Base-by-base conservation (phyloP, 2,329 filamentous ascomycete genomes). In the Neofusicoccum umdonicola region DNA sequence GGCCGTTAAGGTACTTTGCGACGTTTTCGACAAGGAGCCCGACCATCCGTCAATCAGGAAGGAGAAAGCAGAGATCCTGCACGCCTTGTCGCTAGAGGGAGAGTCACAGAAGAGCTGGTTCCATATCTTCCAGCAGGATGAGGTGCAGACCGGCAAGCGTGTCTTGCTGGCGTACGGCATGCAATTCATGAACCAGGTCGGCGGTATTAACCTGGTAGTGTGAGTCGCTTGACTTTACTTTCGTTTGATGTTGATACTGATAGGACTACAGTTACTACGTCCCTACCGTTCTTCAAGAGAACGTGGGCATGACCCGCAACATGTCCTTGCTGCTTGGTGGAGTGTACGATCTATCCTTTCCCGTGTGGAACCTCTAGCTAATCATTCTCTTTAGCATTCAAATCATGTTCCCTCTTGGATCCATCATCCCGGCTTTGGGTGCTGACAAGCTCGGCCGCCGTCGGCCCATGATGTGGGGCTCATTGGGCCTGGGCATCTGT, bases 161-260 rank as follows among this genome's bases (percentile, higher is more conserved):
- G 85, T 88, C 79, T 65, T 88, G 44, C 79, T 89, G 7, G 87
- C 86, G 12, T 79, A 83, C 1, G 82, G 80, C 19, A 82, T 81
- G 9, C 86, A 89, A 72, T 79, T 88, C 57, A 86, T 88, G 81
- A 86, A 88, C 71, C 87, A 89, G 67, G 76, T 87, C 5, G 82
- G 84, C 34, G 63, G 56, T 31, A 62, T 62, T 11, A 73, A 74
- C 62, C 72, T 74, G 54, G 66, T 72, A 19, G 73, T 75, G 72
- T 74, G 71, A 54, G 61, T 44, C 2, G 2, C 9, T n/a, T 12
- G 35, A 17, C 9, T 12, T 5, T 27, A 3, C 15, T 5, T 35
- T 6, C 22, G 3, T 17, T 45, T 34, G 17, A 22, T 22, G 9
- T 19, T 4, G 15, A 9, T 12, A 35, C 50, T 63, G 41, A 63